These are phyloP conservation scores for Rhizopus stolonifer DNA, from an alignment of 371 early-diverging fungal species.

Conservation along the genomic window DNA sequence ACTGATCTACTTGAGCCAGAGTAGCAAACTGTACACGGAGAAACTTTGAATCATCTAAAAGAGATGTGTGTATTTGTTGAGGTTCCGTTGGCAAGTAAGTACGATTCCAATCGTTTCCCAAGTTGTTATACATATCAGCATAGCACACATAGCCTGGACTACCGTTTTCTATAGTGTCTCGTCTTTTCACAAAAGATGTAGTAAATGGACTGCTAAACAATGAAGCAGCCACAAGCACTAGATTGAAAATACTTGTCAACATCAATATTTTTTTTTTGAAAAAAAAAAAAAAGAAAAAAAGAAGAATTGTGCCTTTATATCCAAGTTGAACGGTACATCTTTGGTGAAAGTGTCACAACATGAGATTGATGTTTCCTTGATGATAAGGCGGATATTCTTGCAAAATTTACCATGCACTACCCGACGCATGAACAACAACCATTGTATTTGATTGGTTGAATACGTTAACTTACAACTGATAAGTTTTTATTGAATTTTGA, in stretches of 20 bases:
- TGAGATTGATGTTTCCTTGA: no score
- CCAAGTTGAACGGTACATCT: neutral
- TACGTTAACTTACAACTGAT: neutral
- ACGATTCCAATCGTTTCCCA: slow-evolving; percentile 17
- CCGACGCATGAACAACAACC: neutral
- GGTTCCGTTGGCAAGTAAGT: slow-evolving; percentile 33
- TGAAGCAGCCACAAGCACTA: neutral
- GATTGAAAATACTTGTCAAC: neutral
- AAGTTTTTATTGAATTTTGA: no score
- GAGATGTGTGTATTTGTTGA: slow-evolving; percentile 43
- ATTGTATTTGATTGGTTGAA: neutral
- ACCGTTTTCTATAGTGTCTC: slow-evolving; percentile 4
- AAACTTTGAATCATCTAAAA: slow-evolving; percentile 31
- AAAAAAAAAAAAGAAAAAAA: neutral
- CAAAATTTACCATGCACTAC: neutral
- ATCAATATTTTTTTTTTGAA: no score
- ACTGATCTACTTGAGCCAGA: slow-evolving; percentile 11
- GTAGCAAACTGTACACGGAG: slow-evolving; percentile 48
- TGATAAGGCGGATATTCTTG: no score
- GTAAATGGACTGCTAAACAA: neutral
- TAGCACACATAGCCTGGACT: slow-evolving; percentile 20
- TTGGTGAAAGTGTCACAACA: no score
- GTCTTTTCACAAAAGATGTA: neutral
- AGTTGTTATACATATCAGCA: slow-evolving; percentile 21
- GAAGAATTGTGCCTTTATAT: neutral